Conservation (phyloP, 2,329 filamentous ascomycete species). For the Phaeosphaeriaceae sp. region DNA sequence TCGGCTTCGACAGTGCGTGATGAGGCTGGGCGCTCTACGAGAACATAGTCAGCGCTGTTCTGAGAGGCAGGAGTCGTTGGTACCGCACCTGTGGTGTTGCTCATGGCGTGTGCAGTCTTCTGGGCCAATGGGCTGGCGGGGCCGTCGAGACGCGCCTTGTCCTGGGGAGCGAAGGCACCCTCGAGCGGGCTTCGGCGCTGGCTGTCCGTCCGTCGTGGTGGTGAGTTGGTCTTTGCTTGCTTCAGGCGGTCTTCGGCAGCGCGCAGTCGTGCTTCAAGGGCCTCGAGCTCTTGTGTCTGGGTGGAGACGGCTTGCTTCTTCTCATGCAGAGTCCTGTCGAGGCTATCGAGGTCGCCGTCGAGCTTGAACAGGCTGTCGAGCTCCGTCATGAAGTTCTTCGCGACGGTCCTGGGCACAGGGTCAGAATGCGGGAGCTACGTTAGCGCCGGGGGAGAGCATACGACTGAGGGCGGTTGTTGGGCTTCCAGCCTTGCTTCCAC, state of each 20-base stretch:
- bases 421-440: constrained; percentile 33
- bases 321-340: constrained; percentile 77
- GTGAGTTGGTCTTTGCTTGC: constrained; percentile 41
- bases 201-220: constrained; percentile 39
- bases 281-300: constrained; percentile 81
- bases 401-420: constrained; percentile 72
- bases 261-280: constrained; percentile 81
- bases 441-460: constrained; percentile 57
- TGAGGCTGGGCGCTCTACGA: constrained; percentile 43
- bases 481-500: constrained; percentile 75
- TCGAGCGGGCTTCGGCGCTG: constrained; percentile 36
- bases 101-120: constrained; percentile 8
- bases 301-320: constrained; percentile 81
- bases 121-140: constrained; percentile 26
- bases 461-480: constrained; percentile 83
- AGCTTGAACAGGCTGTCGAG: constrained; percentile 90
- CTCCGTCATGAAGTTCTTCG: constrained; percentile 83
- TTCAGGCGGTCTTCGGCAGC: constrained; percentile 82
- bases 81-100: constrained; percentile 41
- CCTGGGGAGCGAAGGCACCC: constrained; percentile 34
- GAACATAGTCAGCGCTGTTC: constrained; percentile 45
- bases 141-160: constrained; percentile 31
- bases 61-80: constrained; percentile 39
- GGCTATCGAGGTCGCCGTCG: constrained; percentile 75
- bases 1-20: constrained; percentile 23